Evolutionary conservation across 2,329 filamentous ascomycete genomes (phyloP), one percentile per base, ranked within the genome.

Genomic region (Aquanectria penicillioides): DNA sequence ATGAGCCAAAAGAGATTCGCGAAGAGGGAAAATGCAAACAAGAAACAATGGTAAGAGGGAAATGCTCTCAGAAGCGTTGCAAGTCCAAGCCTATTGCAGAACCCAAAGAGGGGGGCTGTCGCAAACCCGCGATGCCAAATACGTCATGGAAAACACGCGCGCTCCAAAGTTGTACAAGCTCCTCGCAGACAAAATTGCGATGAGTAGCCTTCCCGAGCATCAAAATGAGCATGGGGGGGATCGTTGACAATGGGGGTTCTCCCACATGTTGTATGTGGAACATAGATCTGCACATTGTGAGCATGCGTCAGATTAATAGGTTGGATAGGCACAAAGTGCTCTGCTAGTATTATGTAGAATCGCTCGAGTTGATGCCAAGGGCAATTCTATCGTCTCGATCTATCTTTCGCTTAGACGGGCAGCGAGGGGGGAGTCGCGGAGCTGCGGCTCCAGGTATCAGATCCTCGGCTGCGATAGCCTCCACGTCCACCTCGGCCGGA

Each of bases 401-500:
- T 56, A 34, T 46, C 17, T 50, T 18, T 47, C 34, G 53, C 57
- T 66, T 69, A 73, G 36, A 65, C 56, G 47, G 69, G 58, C 44
- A 68, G 57, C 37, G 72, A 70, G 20, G 69, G 48, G 38, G 65
- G 63, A 13, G 68, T 59, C 25, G 66, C 65, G 13, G 68, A 55
- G 57, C 68, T 65, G 33, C 79, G 76, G 38, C 70, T 74, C 80
- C 80, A 82, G 56, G 69, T 76, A 5, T 81, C 78, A 11, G 77
- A 74, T 20, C 70, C 71, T 55, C 77, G 73, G 34, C 74, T 72
- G 28, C 80, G 75, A 57, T 78, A 81, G 17, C 68, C 68, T 37
- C 79, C 76, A 17, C 80, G 78, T 37, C 73, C 69, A 57, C 74
- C 73, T 38, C 79, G 74, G 47, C 71, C 58, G 56, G 64, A 65